Conservation (phyloP, 345 rosid species). For the Noccaea bulbosa region DNA sequence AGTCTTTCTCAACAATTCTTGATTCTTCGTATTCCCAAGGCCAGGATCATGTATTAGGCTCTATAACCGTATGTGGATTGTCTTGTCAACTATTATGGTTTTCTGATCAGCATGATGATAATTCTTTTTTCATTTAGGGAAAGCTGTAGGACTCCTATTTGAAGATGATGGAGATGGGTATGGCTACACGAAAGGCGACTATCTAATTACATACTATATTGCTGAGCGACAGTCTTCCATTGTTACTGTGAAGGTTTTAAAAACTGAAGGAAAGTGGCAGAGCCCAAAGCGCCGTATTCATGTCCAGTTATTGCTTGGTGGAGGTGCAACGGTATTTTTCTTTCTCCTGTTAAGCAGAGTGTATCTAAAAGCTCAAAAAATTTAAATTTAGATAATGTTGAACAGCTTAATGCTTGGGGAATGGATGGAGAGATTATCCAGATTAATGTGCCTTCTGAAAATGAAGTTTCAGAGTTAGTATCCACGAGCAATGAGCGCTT, state of each 20-base stretch:
- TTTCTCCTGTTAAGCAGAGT: neutral
- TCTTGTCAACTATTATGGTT: conserved; percentile 17
- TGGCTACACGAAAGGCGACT: conserved; percentile 67
- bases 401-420: conserved; percentile 83
- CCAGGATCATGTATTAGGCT: conserved; percentile 11
- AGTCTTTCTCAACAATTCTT: neutral
- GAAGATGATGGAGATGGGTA: conserved; percentile 96
- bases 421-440: conserved; percentile 77
- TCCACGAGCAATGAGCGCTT: conserved; percentile 55
- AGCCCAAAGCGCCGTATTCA: conserved; percentile 79
- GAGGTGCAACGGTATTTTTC: conserved; percentile 68
- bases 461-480: conserved; percentile 52
- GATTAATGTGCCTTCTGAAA: conserved; percentile 62
- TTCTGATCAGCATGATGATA: neutral
- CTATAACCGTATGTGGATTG: neutral
- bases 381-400: conserved; percentile 25
- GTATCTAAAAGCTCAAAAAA: conserved; percentile 12
- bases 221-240: conserved; percentile 65
- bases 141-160: conserved; percentile 70
- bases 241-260: conserved; percentile 63
- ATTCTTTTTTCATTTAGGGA: conserved; percentile 52
- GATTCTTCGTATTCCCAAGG: neutral
- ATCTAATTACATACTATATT: conserved; percentile 62
- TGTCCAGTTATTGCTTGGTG: conserved; percentile 74
- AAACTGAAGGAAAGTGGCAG: conserved; percentile 78